A percentile compares a stretch with the other conserved stretches of the same genome.
phyloP scores from a whole-genome alignment of 1,284 basidiomycete species.

The Coniophora puteana region DNA sequence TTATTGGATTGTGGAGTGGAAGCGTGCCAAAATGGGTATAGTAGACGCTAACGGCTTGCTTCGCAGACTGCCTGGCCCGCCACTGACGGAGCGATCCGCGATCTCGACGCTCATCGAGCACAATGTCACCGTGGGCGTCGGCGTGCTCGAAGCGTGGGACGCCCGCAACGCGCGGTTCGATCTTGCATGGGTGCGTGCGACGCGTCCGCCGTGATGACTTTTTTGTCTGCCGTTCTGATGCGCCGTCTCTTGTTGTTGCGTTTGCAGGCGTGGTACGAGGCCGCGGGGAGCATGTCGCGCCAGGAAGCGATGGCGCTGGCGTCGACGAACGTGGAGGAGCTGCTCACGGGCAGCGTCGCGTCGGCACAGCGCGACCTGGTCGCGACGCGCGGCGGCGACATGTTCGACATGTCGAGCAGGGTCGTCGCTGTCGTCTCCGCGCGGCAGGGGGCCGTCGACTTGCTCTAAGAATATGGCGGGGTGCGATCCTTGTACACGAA shows the following conservation, averaged over 20 bases:
- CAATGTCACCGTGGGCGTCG: constrained; percentile 69
- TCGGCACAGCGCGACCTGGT: constrained; percentile 42
- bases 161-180: constrained; percentile 72
- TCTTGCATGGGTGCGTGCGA: constrained; percentile 52
- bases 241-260: neutral
- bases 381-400: constrained; percentile 49
- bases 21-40: constrained; percentile 5
- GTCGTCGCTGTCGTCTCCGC: constrained; percentile 51
- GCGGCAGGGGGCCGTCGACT: constrained; percentile 24
- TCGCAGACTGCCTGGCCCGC: constrained; percentile 62
- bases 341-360: constrained; percentile 33
- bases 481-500: no score
- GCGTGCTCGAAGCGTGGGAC: constrained; percentile 55
- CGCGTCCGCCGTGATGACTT: no score
- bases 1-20: neutral
- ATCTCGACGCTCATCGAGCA: constrained; percentile 49
- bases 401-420: constrained; percentile 46
- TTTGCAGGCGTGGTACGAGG: neutral
- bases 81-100: constrained; percentile 55
- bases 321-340: constrained; percentile 55
- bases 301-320: constrained; percentile 55
- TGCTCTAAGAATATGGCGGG: no score
- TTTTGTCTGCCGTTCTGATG: neutral
- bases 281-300: constrained; percentile 33
- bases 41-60: neutral